Base-by-base conservation (phyloP, 2,329 filamentous ascomycete genomes). In the Xylariaceae sp. region DNA sequence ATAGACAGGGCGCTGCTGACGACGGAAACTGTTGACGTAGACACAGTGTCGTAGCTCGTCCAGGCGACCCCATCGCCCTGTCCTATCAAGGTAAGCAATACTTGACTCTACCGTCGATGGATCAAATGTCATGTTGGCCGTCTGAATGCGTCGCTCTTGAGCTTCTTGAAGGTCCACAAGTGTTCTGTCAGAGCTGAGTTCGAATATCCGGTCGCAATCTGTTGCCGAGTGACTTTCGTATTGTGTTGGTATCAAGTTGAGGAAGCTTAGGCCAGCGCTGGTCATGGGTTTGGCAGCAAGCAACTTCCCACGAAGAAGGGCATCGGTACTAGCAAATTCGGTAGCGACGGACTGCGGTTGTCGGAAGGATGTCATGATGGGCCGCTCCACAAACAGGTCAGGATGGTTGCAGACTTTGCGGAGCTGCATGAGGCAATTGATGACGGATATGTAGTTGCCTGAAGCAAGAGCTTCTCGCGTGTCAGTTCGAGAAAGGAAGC, bases 341-440 rank as follows among this genome's bases (percentile, higher is more conserved):
- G 88, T 85, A 7, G 87, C 79, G 2, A 91, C 86, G 2, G 92
- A 95, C 64, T 82, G 88, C 30, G 84, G 81, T 88, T 97, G 96
- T 2, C 92, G 90, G 73, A 97, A 96, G 1, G 94, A 97, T 0
- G 93, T 99, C 75, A 96, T 94, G 68, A 99, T 97, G 0, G 92
- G 92, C 13, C 94, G 86, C 60, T 96, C 96, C 66, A 97, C 89
- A 69, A 99, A 99, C 7, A 99, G 81, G 74, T 99, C 94, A 0
- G 94, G 95, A 71, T 99, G 94, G 67, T 99, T 99, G 80, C 94
- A 99, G 55, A 99, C 95, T 73, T 97, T 97, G 53, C 94, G 87
- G 56, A 99, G 80, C 72, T 96, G 94, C 92, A 99, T 96, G 55
- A 99, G 78, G 73, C 95, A 97, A 72, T 97, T 96, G 75, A 97